Percentiles rank a stretch among this genome's conserved stretches.
Conservation (phyloP, 371 early-diverging fungal species). For the Mortierella sp. region DNA sequence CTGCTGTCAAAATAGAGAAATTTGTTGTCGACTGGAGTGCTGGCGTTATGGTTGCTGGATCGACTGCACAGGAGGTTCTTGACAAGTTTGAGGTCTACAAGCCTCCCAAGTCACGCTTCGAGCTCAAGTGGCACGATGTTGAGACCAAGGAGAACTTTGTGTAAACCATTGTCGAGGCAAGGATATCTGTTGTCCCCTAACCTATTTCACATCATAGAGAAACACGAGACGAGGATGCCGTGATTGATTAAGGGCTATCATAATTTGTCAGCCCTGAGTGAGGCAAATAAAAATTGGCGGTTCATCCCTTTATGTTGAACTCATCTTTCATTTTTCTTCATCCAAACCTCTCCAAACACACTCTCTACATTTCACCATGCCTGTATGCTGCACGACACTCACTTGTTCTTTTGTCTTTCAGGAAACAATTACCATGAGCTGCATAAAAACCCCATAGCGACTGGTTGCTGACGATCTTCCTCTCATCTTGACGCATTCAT, state of each 20-base stretch:
- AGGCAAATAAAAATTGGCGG: neutral
- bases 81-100: slow-evolving; percentile 71
- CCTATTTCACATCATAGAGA: neutral
- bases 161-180: neutral
- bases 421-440: neutral
- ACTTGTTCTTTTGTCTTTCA: neutral
- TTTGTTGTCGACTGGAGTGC: slow-evolving; percentile 66
- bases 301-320: neutral
- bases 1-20: slow-evolving; percentile 61
- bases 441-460: neutral
- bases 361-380: slow-evolving; percentile 19
- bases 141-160: slow-evolving; percentile 36
- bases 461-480: neutral
- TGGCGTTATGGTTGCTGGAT: slow-evolving; percentile 70
- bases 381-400: slow-evolving; percentile 13
- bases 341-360: slow-evolving; percentile 2
- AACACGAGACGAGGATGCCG: neutral
- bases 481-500: neutral
- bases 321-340: neutral
- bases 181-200: neutral
- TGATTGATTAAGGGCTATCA: slow-evolving; percentile 21
- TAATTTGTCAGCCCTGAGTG: slow-evolving; percentile 11
- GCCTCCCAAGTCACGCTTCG: slow-evolving; percentile 67
- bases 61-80: slow-evolving; percentile 72
- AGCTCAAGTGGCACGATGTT: slow-evolving; percentile 65